Base-by-base conservation (phyloP, 1,284 basidiomycete species). In the Peniophora sp. region DNA sequence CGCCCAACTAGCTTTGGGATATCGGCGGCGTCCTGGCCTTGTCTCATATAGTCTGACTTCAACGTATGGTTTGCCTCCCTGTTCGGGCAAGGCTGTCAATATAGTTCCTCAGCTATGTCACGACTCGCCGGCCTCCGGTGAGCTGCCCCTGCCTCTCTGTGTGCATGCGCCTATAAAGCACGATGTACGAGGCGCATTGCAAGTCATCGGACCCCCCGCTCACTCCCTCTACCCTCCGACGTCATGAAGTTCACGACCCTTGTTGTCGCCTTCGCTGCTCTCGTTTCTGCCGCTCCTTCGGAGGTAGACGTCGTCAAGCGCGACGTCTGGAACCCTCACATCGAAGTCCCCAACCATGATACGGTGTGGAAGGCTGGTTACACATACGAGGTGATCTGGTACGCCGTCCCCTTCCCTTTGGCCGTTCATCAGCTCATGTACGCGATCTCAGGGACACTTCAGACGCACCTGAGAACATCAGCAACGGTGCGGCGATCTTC, bases 371-470 rank as follows among this genome's bases (percentile, higher is more conserved):
- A 44, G 19, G 50, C 58, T 48, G 62, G 62, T 19, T 45, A 52
- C 24, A 49, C 22, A 12, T 58, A 62, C 51, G 61, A 61, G 47
- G 64, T 65, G 19, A 60, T 60, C 12, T 65, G 64, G 64, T 63
- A 49, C 16, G 60, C 47, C 11, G n/a, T n/a, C 9, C 35, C 20
- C n/a, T 20, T 17, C 38, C 38, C 16, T 41, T 8, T n/a, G 8
- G 6, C 16, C 19, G n/a, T 8, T 41, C 38, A 8, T 9, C 9
- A 19, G 44, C 12, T 20, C 12, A 41, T 16, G n/a, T n/a, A 8
- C 16, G 16, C 16, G 8, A 8, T 20, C 19, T n/a, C 16, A 62
- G 61, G 61, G 59, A 63, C 45, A 52, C 53, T 36, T 52, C 55
- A n/a, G 50, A 56, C 51, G 51, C 59, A 3, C 63, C 63, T 17